These are phyloP conservation scores for Geosiphon pyriformis DNA, from an alignment of 192 early-diverging fungal species.

Conservation along the genomic window DNA sequence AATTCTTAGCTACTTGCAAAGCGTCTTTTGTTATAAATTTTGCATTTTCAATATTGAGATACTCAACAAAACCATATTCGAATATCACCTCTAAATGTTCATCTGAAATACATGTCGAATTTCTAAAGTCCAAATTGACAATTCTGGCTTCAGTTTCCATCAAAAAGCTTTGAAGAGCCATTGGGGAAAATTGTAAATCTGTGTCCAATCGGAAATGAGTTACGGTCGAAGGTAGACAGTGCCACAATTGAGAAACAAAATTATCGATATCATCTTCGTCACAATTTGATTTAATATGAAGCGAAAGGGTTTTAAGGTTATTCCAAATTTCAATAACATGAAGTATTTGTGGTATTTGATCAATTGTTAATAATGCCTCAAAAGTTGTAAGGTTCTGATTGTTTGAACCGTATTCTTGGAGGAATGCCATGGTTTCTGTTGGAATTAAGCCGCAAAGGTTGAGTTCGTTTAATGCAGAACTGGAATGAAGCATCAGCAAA, in stretches of 20 bases:
- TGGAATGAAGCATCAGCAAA: background rate
- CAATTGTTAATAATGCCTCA: background rate
- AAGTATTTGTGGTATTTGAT: background rate
- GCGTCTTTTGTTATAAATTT: background rate
- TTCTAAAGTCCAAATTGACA: background rate
- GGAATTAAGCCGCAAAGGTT: background rate
- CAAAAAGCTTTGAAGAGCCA: background rate
- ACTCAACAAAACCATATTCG: background rate
- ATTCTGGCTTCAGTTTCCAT: background rate
- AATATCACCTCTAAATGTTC: background rate
- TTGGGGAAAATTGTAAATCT: background rate
- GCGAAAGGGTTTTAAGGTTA: background rate
- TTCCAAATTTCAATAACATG: background rate
- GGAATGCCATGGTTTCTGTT: background rate
- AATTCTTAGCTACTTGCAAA: no score
- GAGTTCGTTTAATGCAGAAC: background rate
- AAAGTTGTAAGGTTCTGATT: background rate
- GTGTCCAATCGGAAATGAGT: background rate
- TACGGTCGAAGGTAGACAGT: background rate
- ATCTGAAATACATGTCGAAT: background rate
- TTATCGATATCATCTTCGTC: background rate
- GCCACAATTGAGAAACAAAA: background rate
- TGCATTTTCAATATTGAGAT: background rate
- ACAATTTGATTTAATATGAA: background rate
- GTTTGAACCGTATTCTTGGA: background rate